phyloP scores from a whole-genome alignment of 805 yeast species.

The Starmera dryadoides region DNA sequence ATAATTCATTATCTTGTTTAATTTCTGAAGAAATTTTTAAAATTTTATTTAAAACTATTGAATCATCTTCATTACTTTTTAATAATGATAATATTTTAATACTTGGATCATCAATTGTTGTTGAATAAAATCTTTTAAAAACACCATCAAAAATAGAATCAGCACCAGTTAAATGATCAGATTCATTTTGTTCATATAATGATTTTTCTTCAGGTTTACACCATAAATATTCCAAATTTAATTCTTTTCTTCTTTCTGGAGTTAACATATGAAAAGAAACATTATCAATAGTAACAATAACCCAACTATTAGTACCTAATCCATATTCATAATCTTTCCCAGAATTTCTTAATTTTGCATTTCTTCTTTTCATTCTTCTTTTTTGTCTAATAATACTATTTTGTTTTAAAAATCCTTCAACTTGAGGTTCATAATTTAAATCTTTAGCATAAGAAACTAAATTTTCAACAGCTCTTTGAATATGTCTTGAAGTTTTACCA shows the following conservation, averaged over 20 bases:
- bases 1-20: slow-evolving; percentile 1
- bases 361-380: slow-evolving; percentile 43
- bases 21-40: slow-evolving; percentile 1
- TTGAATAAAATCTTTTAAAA: slow-evolving; percentile 32
- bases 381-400: slow-evolving; percentile 44
- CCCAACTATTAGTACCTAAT: slow-evolving; percentile 64
- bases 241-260: slow-evolving; percentile 52
- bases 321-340: slow-evolving; percentile 54
- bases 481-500: slow-evolving; percentile 72
- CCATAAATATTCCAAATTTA: slow-evolving; percentile 72
- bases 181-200: slow-evolving; percentile 4
- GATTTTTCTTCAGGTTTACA: slow-evolving; percentile 26
- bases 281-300: slow-evolving; percentile 67
- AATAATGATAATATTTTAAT: slow-evolving; percentile 3
- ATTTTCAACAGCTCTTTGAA: slow-evolving; percentile 60
- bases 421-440: slow-evolving; percentile 35
- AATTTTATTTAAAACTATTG: no score
- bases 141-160: slow-evolving; percentile 41
- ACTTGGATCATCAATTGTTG: slow-evolving; percentile 3
- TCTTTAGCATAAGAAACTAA: slow-evolving; percentile 51
- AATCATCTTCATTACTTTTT: slow-evolving; percentile 6
- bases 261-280: slow-evolving; percentile 72
- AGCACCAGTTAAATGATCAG: neutral
- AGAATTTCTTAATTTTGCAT: slow-evolving; percentile 43
- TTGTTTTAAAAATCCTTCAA: slow-evolving; percentile 68